Evolutionary conservation across 352 stramenopile genomes (phyloP), one percentile per base, ranked within the genome.

Genomic region (Phytophthora cactorum): DNA sequence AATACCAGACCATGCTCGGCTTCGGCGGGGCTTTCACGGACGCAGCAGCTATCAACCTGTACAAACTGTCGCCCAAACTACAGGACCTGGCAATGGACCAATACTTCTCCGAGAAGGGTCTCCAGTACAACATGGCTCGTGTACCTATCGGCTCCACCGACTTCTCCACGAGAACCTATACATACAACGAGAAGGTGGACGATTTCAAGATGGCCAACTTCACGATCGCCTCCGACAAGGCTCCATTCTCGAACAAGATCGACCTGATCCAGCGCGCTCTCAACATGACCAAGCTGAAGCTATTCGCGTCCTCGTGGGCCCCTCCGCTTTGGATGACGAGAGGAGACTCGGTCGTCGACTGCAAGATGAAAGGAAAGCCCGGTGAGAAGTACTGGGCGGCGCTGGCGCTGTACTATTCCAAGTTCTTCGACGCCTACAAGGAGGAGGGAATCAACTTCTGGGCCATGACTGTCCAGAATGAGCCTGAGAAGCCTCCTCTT

Each of bases 11-110:
- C 8, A 90, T 96, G 38, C 53, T 90, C 22, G 86, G 84, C n/a
- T 96, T 96, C 60, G 88, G 88, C 22, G 88, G 86, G 22, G 86
- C 84, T 9, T 95, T 95, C 71, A 96, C 88, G 11, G 89, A 96
- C 59, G 63, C 84, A 4, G 74, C 78, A 11, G 72, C 85, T 27
- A 86, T 88, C 53, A 90, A 93, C 66, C 64, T 96, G 47, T 79
- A 79, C 60, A 81, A 79, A 67, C 52, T 95, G 47, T 70, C 76
- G n/a, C 31, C 68, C 5, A 63, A 67, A 28, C 57, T 89, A 22
- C 81, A 91, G 59, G 41, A 84, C 5, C 39, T 85, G 52, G 60
- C 87, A 14, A 28, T 91, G 51, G 66, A 92, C 31, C 68, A 81
- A 29, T 92, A 93, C 66, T 95, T 88, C 59, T 70, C 70, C 14